These are phyloP conservation scores for Colletotrichum acutatum DNA, from an alignment of 2,329 filamentous ascomycete genomes.

Conservation along the genomic window DNA sequence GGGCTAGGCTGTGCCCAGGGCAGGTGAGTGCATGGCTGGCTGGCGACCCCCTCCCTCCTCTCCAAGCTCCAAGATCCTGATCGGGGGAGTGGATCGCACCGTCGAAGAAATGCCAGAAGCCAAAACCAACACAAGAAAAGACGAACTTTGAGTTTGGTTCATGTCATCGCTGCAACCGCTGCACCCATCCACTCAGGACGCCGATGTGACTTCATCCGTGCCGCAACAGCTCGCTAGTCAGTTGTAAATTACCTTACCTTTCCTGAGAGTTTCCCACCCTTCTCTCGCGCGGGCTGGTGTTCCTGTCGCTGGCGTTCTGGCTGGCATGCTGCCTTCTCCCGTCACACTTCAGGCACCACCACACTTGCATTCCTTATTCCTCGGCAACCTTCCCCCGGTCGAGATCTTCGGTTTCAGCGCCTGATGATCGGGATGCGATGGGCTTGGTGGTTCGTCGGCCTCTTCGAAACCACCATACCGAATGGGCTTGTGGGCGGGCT, in stretches of 20 bases:
- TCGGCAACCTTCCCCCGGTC: conserved; percentile 7
- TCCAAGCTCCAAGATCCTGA: conserved; percentile 25
- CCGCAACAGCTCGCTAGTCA: conserved; percentile 30
- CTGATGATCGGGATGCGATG: conserved; percentile 26
- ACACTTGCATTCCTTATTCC: conserved; percentile 3
- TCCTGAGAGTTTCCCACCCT: conserved; percentile 15
- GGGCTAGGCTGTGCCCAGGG: conserved; percentile 23
- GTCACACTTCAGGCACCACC: neutral
- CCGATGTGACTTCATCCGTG: conserved; percentile 33
- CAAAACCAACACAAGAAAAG: conserved; percentile 34
- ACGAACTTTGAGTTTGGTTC: conserved; percentile 37
- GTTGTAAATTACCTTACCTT: neutral
- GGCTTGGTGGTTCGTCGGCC: conserved; percentile 21
- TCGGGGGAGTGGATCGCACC: conserved; percentile 33
- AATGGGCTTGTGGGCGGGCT: neutral
- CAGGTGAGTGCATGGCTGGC: conserved; percentile 18
- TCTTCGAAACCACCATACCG: neutral
- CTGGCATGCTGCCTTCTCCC: neutral
- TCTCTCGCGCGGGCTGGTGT: neutral
- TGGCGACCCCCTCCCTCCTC: neutral
- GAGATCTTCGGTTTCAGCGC: conserved; percentile 33
- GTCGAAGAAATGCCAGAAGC: conserved; percentile 35
- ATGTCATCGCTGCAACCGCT: conserved; percentile 32
- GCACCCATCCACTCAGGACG: conserved; percentile 24
- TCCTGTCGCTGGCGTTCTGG: conserved; percentile 7